Base-by-base conservation (phyloP, 78 protist species). In the Kipferlia bialata region DNA sequence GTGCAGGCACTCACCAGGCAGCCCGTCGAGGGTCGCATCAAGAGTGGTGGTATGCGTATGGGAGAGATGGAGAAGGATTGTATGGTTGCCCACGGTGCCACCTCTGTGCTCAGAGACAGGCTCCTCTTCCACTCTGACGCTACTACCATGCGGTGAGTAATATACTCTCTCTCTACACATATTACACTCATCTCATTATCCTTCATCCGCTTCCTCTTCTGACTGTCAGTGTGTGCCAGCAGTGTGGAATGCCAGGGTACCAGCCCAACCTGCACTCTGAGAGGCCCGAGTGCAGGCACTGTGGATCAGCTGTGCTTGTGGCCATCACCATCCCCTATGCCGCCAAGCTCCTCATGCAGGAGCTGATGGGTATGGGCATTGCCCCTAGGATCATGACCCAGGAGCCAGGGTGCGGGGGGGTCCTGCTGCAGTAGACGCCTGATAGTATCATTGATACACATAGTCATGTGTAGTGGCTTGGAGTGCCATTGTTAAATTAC, bases 31-130 rank as follows among this genome's bases (percentile, higher is more conserved):
- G 95, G 98, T n/a, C 86, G 99, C 20, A 75, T 97, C 2, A 75
- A 97, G 24, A 96, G 88, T 45, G 99, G 99, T 44, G 99, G 99
- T 29, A 85, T 94, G 32, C 86, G 99, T n/a, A 93, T 97, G 59
- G 99, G 99, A 24, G 86, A 82, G 74, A 67, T 67, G 72, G 72
- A 67, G 58, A 39, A 59, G 36, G 72, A 67, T 67, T 15, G 44
- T 41, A 67, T 67, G 26, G 18, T 67, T 2, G 51, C 72, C 22
- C 72, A 67, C 44, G 72, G 72, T 5, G 48, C 10, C 48, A 10
- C 48, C 48, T 41, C 5, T 41, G 10, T 41, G 48, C 48, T 41
- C 10, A 5, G 10, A 41, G 48, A 41, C 48, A 5, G 48, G 22
- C 5, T 10, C 48, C 10, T 41, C 10, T 13, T 41, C 22, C 5